Evolutionary conservation across 192 early-diverging fungal genomes (phyloP).

Genomic region (Allomyces macrogynus): DNA sequence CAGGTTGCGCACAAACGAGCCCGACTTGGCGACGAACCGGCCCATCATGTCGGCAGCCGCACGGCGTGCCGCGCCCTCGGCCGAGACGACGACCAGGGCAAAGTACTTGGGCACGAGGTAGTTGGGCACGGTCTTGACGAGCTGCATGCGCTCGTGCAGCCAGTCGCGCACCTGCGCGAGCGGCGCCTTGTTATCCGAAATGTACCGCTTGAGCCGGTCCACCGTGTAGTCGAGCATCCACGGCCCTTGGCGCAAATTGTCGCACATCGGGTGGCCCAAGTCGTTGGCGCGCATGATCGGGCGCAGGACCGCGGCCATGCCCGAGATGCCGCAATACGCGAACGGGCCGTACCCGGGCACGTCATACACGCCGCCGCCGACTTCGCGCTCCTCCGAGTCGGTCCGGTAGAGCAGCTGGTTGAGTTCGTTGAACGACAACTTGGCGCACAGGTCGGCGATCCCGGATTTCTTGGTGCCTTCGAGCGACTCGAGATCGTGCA

Average conservation of each 20-base stretch:
- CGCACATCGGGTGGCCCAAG: slow-evolving; percentile 78
- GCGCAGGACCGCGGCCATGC: slow-evolving; percentile 64
- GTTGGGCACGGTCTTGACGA: slow-evolving; percentile 53
- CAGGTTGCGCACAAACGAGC: slow-evolving; percentile 46
- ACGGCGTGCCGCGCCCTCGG: slow-evolving; percentile 45
- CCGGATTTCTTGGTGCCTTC: background rate
- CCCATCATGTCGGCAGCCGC: slow-evolving; percentile 41
- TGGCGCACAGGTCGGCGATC: slow-evolving; percentile 2
- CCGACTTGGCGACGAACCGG: slow-evolving; percentile 27
- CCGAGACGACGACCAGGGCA: slow-evolving; percentile 53
- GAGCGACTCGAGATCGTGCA: background rate
- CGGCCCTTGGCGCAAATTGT: slow-evolving; percentile 63
- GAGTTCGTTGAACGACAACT: slow-evolving; percentile 42
- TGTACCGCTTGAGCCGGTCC: slow-evolving; percentile 38
- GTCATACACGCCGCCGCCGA: slow-evolving; percentile 63
- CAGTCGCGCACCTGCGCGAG: slow-evolving; percentile 37
- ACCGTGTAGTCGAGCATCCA: slow-evolving; percentile 85
- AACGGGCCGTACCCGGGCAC: slow-evolving; percentile 68
- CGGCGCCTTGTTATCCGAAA: slow-evolving; percentile 6
- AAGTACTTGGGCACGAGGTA: slow-evolving; percentile 90
- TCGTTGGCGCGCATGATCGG: slow-evolving; percentile 68
- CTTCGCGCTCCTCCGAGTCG: slow-evolving; percentile 68
- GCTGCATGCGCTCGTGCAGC: slow-evolving; percentile 46
- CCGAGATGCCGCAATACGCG: slow-evolving; percentile 82
- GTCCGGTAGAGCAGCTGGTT: slow-evolving; percentile 74